A percentile compares a stretch with the other conserved stretches of the same genome.
These are phyloP conservation scores for Aegilops longissima DNA, from an alignment of 176 grass and related monocot species.

Conservation along the genomic window DNA sequence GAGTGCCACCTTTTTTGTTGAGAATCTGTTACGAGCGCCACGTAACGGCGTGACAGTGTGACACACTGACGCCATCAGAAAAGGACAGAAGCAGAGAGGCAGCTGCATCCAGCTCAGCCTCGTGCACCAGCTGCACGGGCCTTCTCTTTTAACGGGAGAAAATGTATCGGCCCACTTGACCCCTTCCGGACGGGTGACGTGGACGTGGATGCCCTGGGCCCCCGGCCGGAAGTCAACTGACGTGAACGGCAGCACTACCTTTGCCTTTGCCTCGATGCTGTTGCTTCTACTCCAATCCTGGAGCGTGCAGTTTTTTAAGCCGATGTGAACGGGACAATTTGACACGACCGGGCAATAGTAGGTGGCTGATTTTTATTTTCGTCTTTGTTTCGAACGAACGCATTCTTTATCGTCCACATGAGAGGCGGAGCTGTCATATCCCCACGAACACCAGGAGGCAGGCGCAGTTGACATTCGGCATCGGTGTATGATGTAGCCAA, in stretches of 20 bases:
- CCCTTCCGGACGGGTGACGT: background rate
- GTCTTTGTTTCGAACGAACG: background rate
- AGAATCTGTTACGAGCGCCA: background rate
- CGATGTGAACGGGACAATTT: constrained; percentile 30
- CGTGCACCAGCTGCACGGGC: background rate
- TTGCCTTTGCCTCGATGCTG: background rate
- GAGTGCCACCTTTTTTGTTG: too few species aligned
- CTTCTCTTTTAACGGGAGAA: background rate
- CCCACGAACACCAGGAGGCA: background rate
- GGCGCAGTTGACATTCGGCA: constrained; percentile 31
- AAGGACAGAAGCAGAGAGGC: background rate
- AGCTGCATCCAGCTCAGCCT: background rate
- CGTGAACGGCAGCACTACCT: background rate
- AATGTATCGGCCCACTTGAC: background rate
- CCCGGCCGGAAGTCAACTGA: background rate
- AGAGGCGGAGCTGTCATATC: background rate
- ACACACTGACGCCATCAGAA: background rate
- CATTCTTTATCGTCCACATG: background rate
- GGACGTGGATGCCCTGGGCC: background rate
- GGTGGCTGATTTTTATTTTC: background rate
- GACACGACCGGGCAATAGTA: background rate
- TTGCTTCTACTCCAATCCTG: background rate
- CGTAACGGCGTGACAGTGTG: background rate
- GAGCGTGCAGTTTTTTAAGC: background rate
- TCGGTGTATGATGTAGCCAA: background rate